These are phyloP conservation scores for Rubia tinctorum DNA, from an alignment of 305 asterid genomes.

Conservation along the genomic window DNA sequence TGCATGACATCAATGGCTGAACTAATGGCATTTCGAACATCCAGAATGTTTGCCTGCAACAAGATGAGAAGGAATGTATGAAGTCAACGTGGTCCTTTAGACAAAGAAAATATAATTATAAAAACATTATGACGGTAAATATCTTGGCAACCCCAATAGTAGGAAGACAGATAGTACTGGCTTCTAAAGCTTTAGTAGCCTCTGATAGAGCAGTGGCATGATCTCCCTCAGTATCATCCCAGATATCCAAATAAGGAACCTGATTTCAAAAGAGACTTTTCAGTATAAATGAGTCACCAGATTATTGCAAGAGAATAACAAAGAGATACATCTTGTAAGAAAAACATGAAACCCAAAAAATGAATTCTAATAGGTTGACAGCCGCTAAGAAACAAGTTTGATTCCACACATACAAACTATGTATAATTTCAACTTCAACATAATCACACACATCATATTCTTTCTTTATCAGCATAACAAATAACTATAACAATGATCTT, in stretches of 20 bases:
- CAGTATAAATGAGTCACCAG: not conserved
- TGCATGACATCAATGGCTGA: constrained; percentile 82
- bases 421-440: too few relatives aligned
- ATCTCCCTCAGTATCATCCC: constrained; percentile 64
- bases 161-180: constrained; percentile 55
- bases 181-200: constrained; percentile 60
- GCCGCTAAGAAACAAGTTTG: not conserved
- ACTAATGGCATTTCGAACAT: constrained; percentile 54
- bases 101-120: not conserved
- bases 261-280: constrained; percentile 11
- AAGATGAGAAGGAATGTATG: not conserved
- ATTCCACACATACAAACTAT: too few relatives aligned
- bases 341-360: not conserved
- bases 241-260: constrained; percentile 49
- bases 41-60: constrained; percentile 63
- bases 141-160: constrained; percentile 69
- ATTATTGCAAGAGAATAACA: not conserved
- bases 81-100: not conserved
- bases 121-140: constrained; percentile 7
- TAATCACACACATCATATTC: too few relatives aligned
- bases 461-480: too few relatives aligned
- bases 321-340: not conserved
- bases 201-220: constrained; percentile 50
- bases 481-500: too few relatives aligned
- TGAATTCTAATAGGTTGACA: not conserved